Evolutionary conservation across 2,329 filamentous ascomycete genomes (phyloP).

Genomic region (Fusarium transvaalense): DNA sequence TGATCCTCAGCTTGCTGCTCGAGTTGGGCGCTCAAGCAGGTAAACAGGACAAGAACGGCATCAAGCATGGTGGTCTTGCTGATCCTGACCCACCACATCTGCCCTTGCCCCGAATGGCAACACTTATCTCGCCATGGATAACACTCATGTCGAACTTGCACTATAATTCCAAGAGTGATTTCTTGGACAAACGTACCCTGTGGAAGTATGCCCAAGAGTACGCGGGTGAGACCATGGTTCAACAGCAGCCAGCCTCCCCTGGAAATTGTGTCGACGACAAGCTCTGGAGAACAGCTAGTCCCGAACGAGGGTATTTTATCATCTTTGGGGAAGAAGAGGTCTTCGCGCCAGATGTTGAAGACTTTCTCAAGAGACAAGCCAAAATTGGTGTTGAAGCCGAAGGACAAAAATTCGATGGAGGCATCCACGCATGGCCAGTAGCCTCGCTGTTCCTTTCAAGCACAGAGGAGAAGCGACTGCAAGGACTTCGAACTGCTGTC

Average conservation of each 20-base stretch:
- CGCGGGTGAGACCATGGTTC: slow-evolving; percentile 57
- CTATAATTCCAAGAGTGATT: slow-evolving; percentile 78
- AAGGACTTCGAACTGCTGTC: slow-evolving; percentile 62
- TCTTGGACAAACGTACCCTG: slow-evolving; percentile 74
- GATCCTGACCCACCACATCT: slow-evolving; percentile 38
- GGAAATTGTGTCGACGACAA: slow-evolving; percentile 74
- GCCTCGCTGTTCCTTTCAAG: slow-evolving; percentile 70
- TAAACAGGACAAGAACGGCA: slow-evolving; percentile 36
- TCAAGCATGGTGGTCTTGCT: slow-evolving; percentile 28
- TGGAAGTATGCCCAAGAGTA: slow-evolving; percentile 79
- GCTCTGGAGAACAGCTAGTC: slow-evolving; percentile 76
- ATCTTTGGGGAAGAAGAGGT: slow-evolving; percentile 83
- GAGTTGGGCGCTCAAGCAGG: slow-evolving; percentile 64
- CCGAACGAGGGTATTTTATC: slow-evolving; percentile 75
- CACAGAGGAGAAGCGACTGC: slow-evolving; percentile 62
- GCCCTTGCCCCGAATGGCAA: slow-evolving; percentile 65
- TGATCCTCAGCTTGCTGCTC: slow-evolving; percentile 79
- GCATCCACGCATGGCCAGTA: slow-evolving; percentile 87
- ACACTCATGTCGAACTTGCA: slow-evolving; percentile 77
- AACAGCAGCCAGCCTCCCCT: slow-evolving; percentile 67
- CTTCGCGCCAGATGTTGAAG: slow-evolving; percentile 76
- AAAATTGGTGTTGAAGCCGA: slow-evolving; percentile 67
- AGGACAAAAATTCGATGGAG: slow-evolving; percentile 71
- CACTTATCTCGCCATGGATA: slow-evolving; percentile 85
- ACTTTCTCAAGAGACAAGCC: slow-evolving; percentile 68